phyloP scores from a whole-genome alignment of 139 green algal genomes.

The Dunaliella primolecta region DNA sequence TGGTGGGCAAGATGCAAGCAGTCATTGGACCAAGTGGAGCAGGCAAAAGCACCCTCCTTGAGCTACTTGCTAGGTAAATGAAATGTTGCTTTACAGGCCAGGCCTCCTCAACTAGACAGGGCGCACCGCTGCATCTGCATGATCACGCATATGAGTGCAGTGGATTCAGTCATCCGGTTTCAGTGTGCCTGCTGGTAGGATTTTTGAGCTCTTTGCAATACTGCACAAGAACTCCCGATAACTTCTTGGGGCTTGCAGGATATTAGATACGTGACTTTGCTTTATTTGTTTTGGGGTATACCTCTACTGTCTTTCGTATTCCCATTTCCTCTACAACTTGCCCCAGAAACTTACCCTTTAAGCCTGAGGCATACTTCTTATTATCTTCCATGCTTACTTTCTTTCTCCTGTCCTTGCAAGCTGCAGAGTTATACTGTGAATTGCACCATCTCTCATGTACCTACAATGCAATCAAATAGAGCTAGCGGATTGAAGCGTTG shows the following conservation, averaged over 20 bases:
- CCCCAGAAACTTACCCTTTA: too few species aligned
- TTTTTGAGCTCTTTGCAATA: background rate
- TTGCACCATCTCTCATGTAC: too few species aligned
- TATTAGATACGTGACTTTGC: too few species aligned
- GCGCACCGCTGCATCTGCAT: background rate
- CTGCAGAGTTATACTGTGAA: too few species aligned
- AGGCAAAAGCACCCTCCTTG: background rate
- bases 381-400: too few species aligned
- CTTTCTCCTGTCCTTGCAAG: too few species aligned
- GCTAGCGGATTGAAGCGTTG: background rate
- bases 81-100: background rate
- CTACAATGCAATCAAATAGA: background rate
- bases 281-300: too few species aligned
- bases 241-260: too few species aligned
- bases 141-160: background rate
- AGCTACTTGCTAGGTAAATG: background rate
- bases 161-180: background rate
- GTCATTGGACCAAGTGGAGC: background rate
- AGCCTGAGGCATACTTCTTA: too few species aligned
- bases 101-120: background rate
- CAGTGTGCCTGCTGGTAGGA: background rate
- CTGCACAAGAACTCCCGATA: too few species aligned
- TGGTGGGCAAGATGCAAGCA: background rate
- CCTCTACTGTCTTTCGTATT: too few species aligned
- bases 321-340: too few species aligned